Evolutionary conservation across 2,329 filamentous ascomycete species (phyloP).

Genomic region (Xylariaceae sp.): DNA sequence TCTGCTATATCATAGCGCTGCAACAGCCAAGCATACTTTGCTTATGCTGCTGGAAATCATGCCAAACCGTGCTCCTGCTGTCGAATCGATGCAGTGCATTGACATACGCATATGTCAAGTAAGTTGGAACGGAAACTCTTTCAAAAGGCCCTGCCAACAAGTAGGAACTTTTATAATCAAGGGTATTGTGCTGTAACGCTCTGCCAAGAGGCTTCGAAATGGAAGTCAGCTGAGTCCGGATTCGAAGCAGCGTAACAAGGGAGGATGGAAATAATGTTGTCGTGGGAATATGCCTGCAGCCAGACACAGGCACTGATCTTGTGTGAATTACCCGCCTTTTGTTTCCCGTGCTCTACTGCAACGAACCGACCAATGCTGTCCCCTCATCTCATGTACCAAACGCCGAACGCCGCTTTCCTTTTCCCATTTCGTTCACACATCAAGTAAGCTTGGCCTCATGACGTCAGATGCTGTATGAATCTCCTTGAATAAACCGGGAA

Average conservation of each 20-base stretch:
- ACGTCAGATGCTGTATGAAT: slow-evolving; percentile 39
- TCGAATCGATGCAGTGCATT: slow-evolving; percentile 43
- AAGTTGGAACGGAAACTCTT: slow-evolving; percentile 16
- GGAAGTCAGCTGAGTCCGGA: slow-evolving; percentile 5
- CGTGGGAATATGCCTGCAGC: slow-evolving; percentile 8
- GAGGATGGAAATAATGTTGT: slow-evolving; percentile 4
- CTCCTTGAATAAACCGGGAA: slow-evolving; percentile 35
- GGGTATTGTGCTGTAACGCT: slow-evolving; percentile 27
- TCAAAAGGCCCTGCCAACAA: neutral
- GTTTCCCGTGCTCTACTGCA: neutral
- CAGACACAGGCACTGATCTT: slow-evolving; percentile 8
- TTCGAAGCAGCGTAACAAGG: slow-evolving; percentile 13
- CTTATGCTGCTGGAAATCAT: slow-evolving; percentile 20
- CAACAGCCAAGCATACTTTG: slow-evolving; percentile 13
- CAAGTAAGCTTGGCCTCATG: slow-evolving; percentile 34
- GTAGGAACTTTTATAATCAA: slow-evolving; percentile 16
- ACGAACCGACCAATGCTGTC: slow-evolving; percentile 8
- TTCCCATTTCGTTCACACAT: slow-evolving; percentile 38
- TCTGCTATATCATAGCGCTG: slow-evolving; percentile 6
- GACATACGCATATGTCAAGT: slow-evolving; percentile 24
- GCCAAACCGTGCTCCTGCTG: slow-evolving; percentile 39
- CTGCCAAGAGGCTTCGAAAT: slow-evolving; percentile 15
- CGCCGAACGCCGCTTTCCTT: slow-evolving; percentile 38
- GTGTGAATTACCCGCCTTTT: slow-evolving; percentile 9
- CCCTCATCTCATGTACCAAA: slow-evolving; percentile 20